Conservation (phyloP, 495 filamentous ascomycete genomes). For the Penicillium herquei region DNA sequence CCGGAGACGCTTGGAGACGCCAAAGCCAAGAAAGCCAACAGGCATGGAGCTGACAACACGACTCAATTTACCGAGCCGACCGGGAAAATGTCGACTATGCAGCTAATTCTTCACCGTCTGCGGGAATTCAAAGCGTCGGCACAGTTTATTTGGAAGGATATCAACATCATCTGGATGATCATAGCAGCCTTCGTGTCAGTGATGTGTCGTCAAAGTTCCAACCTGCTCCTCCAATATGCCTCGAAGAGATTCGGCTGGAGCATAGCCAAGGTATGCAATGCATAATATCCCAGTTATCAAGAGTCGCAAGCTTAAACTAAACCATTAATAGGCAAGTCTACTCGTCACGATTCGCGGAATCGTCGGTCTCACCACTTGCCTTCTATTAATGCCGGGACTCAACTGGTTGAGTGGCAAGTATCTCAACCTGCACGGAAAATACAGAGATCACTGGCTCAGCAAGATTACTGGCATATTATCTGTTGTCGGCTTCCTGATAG, state of each 20-base stretch:
- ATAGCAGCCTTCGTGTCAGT: slow-evolving; percentile 28
- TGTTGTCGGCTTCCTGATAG: slow-evolving; percentile 27
- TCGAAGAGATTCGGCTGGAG: slow-evolving; percentile 44
- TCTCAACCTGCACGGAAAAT: slow-evolving; percentile 26
- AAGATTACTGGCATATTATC: slow-evolving; percentile 30
- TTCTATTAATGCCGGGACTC: slow-evolving; percentile 33
- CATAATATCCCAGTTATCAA: neutral
- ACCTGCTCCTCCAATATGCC: slow-evolving; percentile 39
- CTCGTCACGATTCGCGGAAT: slow-evolving; percentile 38
- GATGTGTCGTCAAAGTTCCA: slow-evolving; percentile 28
- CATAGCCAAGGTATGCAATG: slow-evolving; percentile 30
- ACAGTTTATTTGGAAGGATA: slow-evolving; percentile 31
- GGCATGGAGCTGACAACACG: neutral
- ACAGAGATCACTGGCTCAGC: slow-evolving; percentile 31
- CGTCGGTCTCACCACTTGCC: slow-evolving; percentile 30
- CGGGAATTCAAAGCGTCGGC: slow-evolving; percentile 29
- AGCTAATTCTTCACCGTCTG: neutral
- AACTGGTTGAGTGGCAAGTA: slow-evolving; percentile 22
- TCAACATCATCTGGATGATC: slow-evolving; percentile 28
- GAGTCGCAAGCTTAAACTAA: slow-evolving; percentile 3
- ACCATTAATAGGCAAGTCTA: slow-evolving; percentile 31
- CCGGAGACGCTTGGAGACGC: slow-evolving; percentile 43
- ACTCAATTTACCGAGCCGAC: neutral
- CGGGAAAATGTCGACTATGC: neutral
- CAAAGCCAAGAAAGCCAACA: slow-evolving; percentile 13